Evolutionary conservation across 352 stramenopile species (phyloP).

Genomic region (Peronospora belbahrii): DNA sequence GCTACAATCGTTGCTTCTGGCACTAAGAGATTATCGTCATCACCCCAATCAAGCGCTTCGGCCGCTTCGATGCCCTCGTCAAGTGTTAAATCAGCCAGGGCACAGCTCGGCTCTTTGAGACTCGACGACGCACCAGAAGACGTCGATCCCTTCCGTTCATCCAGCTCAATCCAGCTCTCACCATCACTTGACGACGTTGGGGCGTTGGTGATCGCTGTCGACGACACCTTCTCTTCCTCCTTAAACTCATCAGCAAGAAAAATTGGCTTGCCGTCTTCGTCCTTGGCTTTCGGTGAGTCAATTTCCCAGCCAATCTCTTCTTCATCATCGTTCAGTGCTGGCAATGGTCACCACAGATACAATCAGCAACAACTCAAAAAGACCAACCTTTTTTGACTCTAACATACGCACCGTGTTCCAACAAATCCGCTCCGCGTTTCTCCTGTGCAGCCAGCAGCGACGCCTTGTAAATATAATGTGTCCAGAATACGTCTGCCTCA

Average conservation of each 20-base stretch:
- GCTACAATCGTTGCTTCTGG: slow-evolving; percentile 15
- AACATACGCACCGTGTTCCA: slow-evolving; percentile 49
- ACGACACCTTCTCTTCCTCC: slow-evolving; percentile 24
- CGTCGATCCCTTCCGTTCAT: slow-evolving; percentile 52
- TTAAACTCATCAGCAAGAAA: slow-evolving; percentile 41
- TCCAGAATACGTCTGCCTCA: slow-evolving; percentile 49
- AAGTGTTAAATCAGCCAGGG: slow-evolving; percentile 25
- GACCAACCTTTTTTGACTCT: neutral
- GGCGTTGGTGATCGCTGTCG: slow-evolving; percentile 4
- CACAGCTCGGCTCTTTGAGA: slow-evolving; percentile 19
- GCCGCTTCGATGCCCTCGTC: slow-evolving; percentile 27
- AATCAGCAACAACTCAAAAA: neutral
- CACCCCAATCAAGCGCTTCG: slow-evolving; percentile 52
- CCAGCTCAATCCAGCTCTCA: slow-evolving; percentile 61
- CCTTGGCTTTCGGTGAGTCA: slow-evolving; percentile 45
- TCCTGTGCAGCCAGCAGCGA: slow-evolving; percentile 61
- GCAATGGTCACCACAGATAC: neutral
- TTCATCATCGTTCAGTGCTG: slow-evolving; percentile 53
- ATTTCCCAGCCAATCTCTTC: slow-evolving; percentile 66
- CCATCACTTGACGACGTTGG: slow-evolving; percentile 43
- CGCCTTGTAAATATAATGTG: slow-evolving; percentile 71
- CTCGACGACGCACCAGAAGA: slow-evolving; percentile 37
- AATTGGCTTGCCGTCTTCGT: slow-evolving; percentile 29
- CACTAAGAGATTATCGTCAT: slow-evolving; percentile 38
- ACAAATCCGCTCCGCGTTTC: slow-evolving; percentile 47